A percentile compares a stretch with the other conserved stretches of the same genome.
Evolutionary conservation across 441 rosid genomes (phyloP).

Genomic region (Mallotus japonicus): DNA sequence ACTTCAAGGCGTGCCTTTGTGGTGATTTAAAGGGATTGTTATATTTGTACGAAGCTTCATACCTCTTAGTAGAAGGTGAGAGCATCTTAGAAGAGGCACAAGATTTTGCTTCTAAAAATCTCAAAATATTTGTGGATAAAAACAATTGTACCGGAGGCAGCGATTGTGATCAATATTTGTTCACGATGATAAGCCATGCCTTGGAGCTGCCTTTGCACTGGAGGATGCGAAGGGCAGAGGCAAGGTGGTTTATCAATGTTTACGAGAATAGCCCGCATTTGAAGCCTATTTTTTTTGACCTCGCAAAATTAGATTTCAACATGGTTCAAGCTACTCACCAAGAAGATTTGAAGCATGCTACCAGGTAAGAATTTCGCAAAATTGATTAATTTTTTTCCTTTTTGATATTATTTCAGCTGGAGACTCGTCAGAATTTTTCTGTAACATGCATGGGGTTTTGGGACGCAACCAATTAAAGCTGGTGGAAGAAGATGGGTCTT

Average conservation of each 20-base stretch:
- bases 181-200: slow-evolving; percentile 22
- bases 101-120: slow-evolving; percentile 21
- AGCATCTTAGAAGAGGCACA: slow-evolving; percentile 28
- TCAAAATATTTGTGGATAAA: background rate
- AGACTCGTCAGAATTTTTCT: too few relatives aligned
- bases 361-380: slow-evolving; percentile 15
- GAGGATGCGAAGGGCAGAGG: slow-evolving; percentile 33
- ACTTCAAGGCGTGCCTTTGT: slow-evolving; percentile 14
- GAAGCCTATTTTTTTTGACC: slow-evolving; percentile 23
- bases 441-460: too few relatives aligned
- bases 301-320: slow-evolving; percentile 40
- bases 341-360: slow-evolving; percentile 25
- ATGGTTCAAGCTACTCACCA: slow-evolving; percentile 29
- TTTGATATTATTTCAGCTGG: too few relatives aligned
- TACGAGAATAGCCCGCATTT: slow-evolving; percentile 8
- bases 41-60: slow-evolving; percentile 32
- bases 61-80: slow-evolving; percentile 23
- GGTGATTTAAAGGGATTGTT: slow-evolving; percentile 19
- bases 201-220: slow-evolving; percentile 36
- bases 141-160: background rate
- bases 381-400: background rate
- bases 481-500: slow-evolving; percentile 26
- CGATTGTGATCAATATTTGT: background rate
- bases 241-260: slow-evolving; percentile 34
- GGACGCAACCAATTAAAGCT: background rate